A percentile compares a stretch with the other conserved stretches of the same genome.
phyloP scores from a whole-genome alignment of 148 eudicot species.

The Vaccinium macrocarpon region DNA sequence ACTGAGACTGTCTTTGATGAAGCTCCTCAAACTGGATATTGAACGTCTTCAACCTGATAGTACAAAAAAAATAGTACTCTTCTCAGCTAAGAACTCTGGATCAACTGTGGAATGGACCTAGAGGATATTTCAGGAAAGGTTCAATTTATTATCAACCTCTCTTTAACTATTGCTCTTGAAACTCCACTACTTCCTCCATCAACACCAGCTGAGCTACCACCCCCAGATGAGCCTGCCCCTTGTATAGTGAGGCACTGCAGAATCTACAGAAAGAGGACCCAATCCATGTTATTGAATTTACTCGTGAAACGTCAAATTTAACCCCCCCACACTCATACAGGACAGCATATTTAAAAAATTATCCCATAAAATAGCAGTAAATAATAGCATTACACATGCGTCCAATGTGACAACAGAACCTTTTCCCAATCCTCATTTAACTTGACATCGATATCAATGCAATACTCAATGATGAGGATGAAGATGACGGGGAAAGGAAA shows the following conservation, averaged over 20 bases:
- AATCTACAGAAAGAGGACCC: conserved; percentile 47
- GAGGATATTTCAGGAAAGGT: background rate
- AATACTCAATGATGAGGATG: background rate
- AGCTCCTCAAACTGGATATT: conserved; percentile 95
- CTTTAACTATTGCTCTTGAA: conserved; percentile 81
- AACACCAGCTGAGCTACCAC: conserved; percentile 48
- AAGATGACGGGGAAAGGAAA: background rate
- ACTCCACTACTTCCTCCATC: conserved; percentile 97
- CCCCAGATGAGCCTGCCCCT: conserved; percentile 89
- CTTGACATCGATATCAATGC: background rate
- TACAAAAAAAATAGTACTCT: background rate
- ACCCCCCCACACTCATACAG: background rate
- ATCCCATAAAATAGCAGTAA: background rate
- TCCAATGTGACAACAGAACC: background rate
- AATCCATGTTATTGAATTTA: background rate
- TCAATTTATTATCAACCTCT: conserved; percentile 47
- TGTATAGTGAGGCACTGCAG: conserved; percentile 77
- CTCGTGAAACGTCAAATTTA: background rate
- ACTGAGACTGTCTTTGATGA: conserved; percentile 95
- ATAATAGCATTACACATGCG: background rate
- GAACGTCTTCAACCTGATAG: conserved; percentile 70
- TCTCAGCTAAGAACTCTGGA: background rate
- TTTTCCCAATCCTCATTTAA: background rate
- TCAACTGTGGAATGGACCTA: background rate
- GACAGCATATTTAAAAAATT: background rate